phyloP scores from a whole-genome alignment of 2,329 filamentous ascomycete species.

The Alternaria arbusti region DNA sequence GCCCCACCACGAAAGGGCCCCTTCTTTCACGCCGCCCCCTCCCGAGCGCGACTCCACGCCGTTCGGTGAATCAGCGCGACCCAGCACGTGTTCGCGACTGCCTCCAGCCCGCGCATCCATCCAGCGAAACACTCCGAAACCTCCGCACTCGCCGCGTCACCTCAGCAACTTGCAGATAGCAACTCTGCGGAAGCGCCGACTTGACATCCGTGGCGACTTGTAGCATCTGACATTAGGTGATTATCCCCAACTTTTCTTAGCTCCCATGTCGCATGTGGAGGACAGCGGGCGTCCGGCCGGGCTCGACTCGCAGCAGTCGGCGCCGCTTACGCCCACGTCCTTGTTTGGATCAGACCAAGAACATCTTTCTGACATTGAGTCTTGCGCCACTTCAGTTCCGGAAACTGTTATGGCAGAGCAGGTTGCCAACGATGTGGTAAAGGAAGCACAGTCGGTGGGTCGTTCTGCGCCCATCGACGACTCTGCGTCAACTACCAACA shows the following conservation, averaged over 20 bases:
- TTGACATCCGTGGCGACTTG: conserved; percentile 47
- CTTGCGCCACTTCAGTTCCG: conserved; percentile 52
- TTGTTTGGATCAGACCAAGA: conserved; percentile 33
- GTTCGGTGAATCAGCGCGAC: conserved; percentile 34
- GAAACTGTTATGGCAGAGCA: conserved; percentile 76
- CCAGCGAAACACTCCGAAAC: conserved; percentile 32
- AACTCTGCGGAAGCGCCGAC: conserved; percentile 51
- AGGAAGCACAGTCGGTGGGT: conserved; percentile 72
- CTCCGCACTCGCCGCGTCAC: conserved; percentile 44
- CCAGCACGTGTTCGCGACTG: conserved; percentile 25
- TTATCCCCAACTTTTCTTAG: conserved; percentile 36
- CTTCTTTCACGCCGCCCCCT: conserved; percentile 27
- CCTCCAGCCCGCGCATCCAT: conserved; percentile 22
- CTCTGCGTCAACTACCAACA: conserved; percentile 66
- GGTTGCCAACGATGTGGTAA: conserved; percentile 74
- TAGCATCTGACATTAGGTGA: conserved; percentile 50
- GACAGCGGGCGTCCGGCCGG: conserved; percentile 25
- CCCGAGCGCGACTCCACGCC: conserved; percentile 31
- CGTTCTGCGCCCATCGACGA: conserved; percentile 68
- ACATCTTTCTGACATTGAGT: conserved; percentile 41
- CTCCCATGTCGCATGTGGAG: conserved; percentile 30
- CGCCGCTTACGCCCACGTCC: conserved; percentile 18
- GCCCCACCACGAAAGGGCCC: conserved; percentile 40
- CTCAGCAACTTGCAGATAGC: conserved; percentile 39
- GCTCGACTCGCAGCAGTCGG: conserved; percentile 26